Percentiles rank a stretch among this genome's conserved stretches.
Conservation (phyloP, 106 monocot genomes). For the Acanthochlamys bracteata region DNA sequence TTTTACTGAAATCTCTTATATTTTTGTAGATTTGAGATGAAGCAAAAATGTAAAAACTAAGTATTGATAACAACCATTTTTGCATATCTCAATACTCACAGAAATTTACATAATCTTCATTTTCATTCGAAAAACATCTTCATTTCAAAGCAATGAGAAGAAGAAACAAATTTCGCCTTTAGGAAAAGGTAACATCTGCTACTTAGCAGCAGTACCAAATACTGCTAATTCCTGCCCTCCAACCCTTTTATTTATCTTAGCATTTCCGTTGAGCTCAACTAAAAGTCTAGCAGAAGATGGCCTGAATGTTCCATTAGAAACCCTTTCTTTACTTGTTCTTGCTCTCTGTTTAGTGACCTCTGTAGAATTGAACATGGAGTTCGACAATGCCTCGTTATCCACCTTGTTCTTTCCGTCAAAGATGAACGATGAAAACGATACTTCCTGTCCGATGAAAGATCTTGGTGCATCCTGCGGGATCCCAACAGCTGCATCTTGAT, state of each 20-base stretch:
- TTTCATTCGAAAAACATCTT: no score
- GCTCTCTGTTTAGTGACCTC: background rate
- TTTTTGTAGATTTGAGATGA: no score
- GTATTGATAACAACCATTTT: no score
- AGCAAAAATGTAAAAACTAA: no score
- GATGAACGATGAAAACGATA: conserved; percentile 27
- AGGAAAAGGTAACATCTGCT: no score
- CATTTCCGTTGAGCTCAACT: conserved; percentile 15
- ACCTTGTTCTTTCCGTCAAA: conserved; percentile 9
- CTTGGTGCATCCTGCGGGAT: conserved; percentile 12
- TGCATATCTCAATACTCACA: no score
- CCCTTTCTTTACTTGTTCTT: background rate
- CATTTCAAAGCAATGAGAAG: no score
- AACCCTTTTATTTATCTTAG: background rate
- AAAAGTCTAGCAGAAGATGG: conserved; percentile 11
- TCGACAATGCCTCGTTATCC: background rate
- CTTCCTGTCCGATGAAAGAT: conserved; percentile 22
- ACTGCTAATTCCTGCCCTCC: conserved; percentile 23
- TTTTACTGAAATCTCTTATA: no score
- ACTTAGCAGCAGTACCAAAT: conserved; percentile 13
- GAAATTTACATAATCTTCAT: no score
- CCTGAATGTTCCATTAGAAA: background rate
- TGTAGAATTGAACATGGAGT: background rate
- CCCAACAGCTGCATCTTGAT: conserved; percentile 60
- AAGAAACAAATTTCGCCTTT: no score